Evolutionary conservation across 768 basidiomycete genomes (phyloP).

Genomic region (Termitomyces sp.): DNA sequence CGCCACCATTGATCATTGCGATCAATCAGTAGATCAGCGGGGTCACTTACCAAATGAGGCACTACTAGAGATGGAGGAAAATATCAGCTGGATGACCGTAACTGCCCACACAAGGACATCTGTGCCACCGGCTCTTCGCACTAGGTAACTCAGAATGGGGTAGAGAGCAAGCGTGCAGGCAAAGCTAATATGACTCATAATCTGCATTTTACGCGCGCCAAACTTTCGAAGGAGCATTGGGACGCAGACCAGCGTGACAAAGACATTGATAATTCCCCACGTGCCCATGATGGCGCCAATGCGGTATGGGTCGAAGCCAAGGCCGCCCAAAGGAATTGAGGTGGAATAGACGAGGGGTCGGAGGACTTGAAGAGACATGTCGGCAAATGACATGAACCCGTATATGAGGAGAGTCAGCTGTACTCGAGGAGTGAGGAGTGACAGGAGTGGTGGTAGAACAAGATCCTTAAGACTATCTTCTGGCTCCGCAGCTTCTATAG

Average conservation of each 20-base stretch:
- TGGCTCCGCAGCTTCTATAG: constrained; percentile 1
- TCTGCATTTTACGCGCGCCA: constrained; percentile 49
- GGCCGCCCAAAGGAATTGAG: constrained; percentile 53
- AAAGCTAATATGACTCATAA: constrained; percentile 23
- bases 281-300: constrained; percentile 58
- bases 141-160: constrained; percentile 29
- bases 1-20: background rate
- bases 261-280: constrained; percentile 46
- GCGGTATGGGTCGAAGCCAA: constrained; percentile 54
- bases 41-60: constrained; percentile 31
- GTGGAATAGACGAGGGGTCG: constrained; percentile 48
- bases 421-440: constrained; percentile 24
- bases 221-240: constrained; percentile 43
- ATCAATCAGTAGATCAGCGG: background rate
- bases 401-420: constrained; percentile 26
- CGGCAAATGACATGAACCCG: constrained; percentile 29
- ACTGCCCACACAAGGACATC: constrained; percentile 25
- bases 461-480: background rate
- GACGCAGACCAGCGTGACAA: constrained; percentile 49
- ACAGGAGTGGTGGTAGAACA: constrained; percentile 15
- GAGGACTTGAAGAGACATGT: constrained; percentile 31
- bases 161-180: constrained; percentile 23
- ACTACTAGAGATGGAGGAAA: constrained; percentile 19
- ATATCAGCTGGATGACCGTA: constrained; percentile 26
- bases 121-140: constrained; percentile 25